Percentiles rank a stretch among this genome's conserved stretches.
These are phyloP conservation scores for Pseudocercospora musae DNA, from an alignment of 2,329 filamentous ascomycete genomes.

Conservation along the genomic window DNA sequence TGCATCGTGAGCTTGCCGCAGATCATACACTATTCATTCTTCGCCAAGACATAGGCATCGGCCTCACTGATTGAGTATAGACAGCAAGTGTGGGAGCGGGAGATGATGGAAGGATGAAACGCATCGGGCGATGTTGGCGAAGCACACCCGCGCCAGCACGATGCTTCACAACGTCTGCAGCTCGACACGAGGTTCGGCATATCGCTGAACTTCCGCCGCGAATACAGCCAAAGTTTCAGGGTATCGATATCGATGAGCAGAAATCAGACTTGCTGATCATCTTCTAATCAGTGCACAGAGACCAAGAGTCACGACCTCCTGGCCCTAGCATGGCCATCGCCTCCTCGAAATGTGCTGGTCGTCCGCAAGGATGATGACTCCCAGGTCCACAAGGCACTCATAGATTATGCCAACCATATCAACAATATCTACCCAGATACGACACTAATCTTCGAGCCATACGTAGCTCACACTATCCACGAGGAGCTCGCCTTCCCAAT, in stretches of 20 bases:
- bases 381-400: conserved; percentile 53
- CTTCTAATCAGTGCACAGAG: conserved; percentile 50
- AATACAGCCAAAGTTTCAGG: conserved; percentile 61
- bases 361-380: conserved; percentile 63
- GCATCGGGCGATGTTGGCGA: conserved; percentile 26
- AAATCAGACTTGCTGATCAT: conserved; percentile 50
- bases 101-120: conserved; percentile 34
- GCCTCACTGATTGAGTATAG: background rate
- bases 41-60: background rate
- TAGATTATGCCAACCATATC: conserved; percentile 66
- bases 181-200: conserved; percentile 50
- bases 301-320: conserved; percentile 59
- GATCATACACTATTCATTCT: background rate
- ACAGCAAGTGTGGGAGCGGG: background rate
- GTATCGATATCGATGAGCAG: conserved; percentile 45
- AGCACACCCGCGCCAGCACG: conserved; percentile 29
- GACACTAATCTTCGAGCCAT: conserved; percentile 77
- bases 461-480: conserved; percentile 70
- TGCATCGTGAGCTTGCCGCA: background rate
- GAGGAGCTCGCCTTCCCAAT: conserved; percentile 69
- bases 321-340: conserved; percentile 64
- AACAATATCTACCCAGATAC: conserved; percentile 74
- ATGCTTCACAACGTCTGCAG: conserved; percentile 50
- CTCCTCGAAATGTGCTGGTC: conserved; percentile 65
- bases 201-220: conserved; percentile 52